Evolutionary conservation across 108 stramenopile genomes (phyloP).

Genomic region (Chaetoceros tenuissimus): DNA sequence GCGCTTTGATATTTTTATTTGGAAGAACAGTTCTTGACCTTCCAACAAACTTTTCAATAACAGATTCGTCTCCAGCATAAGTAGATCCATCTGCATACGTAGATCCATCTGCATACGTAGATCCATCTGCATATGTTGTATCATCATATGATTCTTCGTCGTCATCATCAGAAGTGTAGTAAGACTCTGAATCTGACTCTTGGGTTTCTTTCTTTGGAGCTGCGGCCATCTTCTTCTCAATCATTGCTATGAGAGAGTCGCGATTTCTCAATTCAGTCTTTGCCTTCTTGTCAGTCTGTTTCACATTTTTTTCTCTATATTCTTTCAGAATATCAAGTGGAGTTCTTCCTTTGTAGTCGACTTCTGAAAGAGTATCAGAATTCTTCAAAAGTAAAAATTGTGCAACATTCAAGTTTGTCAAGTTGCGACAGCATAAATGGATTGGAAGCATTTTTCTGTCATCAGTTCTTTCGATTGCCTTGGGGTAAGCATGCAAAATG

Average conservation of each 20-base stretch:
- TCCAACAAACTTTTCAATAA: neutral
- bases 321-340: neutral
- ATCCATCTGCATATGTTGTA: no score
- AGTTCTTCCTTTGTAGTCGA: neutral
- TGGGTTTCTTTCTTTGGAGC: no score
- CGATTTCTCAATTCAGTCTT: neutral
- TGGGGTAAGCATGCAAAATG: slow-evolving; percentile 19
- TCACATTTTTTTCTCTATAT: neutral
- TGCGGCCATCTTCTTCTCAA: no score
- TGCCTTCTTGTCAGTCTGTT: neutral
- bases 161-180: no score
- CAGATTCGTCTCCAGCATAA: neutral
- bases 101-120: no score
- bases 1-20: no score
- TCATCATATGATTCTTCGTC: no score
- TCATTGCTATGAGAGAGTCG: neutral
- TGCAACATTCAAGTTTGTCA: slow-evolving; percentile 17
- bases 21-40: no score
- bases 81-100: no score
- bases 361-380: neutral
- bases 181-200: no score
- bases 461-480: slow-evolving; percentile 4
- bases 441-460: slow-evolving; percentile 32
- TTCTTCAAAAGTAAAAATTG: slow-evolving; percentile 17
- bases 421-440: slow-evolving; percentile 36